A percentile compares a stretch with the other conserved stretches of the same genome.
These are phyloP conservation scores for Termitomyces sp. DNA, from an alignment of 768 basidiomycete genomes.

Conservation along the genomic window DNA sequence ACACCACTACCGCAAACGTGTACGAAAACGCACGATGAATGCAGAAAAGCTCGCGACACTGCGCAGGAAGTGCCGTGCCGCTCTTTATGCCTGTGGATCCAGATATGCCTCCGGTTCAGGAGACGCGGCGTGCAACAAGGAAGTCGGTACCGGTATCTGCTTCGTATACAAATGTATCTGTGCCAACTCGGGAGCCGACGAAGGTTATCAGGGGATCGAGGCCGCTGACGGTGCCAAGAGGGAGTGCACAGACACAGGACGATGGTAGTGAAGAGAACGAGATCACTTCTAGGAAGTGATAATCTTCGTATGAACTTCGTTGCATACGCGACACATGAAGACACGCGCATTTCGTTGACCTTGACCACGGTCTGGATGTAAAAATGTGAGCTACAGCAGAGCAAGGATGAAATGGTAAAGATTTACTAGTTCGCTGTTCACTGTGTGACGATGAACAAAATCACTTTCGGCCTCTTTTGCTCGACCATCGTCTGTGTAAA, in stretches of 20 bases:
- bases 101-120: slow-evolving; percentile 3
- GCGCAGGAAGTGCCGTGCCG: slow-evolving; percentile 16
- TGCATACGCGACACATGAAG: not conserved
- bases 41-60: slow-evolving; percentile 18
- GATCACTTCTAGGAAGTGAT: not conserved
- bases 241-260: not conserved
- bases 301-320: not conserved
- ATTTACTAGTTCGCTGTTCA: not conserved
- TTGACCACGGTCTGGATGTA: not conserved
- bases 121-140: slow-evolving; percentile 9
- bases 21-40: slow-evolving; percentile 17
- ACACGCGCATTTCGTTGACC: not conserved
- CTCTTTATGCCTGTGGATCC: slow-evolving; percentile 20
- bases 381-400: too few species aligned
- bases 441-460: too few species aligned
- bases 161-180: slow-evolving; percentile 6
- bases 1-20: slow-evolving; percentile 24
- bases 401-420: not conserved
- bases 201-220: slow-evolving; percentile 9
- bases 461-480: too few species aligned
- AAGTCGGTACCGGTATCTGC: slow-evolving; percentile 12
- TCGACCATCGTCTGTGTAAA: too few species aligned
- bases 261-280: not conserved
- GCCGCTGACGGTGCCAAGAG: slow-evolving; percentile 1
- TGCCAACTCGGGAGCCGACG: not conserved